phyloP scores from a whole-genome alignment of 2,329 filamentous ascomycete genomes.

The Colletotrichum spaethianum region DNA sequence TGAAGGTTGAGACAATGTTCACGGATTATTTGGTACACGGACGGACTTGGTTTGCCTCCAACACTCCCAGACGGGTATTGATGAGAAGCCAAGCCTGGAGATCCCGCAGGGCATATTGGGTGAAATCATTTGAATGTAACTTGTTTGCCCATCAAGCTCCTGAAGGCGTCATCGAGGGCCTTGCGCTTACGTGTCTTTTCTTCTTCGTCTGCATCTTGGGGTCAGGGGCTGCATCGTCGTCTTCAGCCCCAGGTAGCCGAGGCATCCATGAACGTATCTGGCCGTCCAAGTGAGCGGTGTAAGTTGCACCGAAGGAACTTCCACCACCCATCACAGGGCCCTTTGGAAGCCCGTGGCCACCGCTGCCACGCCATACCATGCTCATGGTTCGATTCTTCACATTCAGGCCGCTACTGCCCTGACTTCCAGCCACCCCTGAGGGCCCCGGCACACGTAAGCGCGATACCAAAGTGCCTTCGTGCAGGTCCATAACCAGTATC shows the following conservation, averaged over 20 bases:
- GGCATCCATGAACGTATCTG: conserved; percentile 86
- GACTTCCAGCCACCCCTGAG: conserved; percentile 60
- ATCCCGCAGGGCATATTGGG: background rate
- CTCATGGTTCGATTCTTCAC: conserved; percentile 79
- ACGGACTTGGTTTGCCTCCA: background rate
- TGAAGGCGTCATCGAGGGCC: conserved; percentile 84
- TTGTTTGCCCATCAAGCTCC: conserved; percentile 79
- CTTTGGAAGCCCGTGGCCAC: conserved; percentile 70
- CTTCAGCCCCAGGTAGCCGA: conserved; percentile 64
- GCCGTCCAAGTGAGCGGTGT: conserved; percentile 88
- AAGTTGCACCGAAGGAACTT: conserved; percentile 71
- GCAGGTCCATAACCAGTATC: conserved; percentile 84
- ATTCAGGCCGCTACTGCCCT: conserved; percentile 67
- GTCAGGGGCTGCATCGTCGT: conserved; percentile 63
- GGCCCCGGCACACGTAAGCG: conserved; percentile 77
- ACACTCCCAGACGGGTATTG: background rate
- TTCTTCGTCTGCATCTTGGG: conserved; percentile 56
- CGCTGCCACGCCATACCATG: conserved; percentile 78
- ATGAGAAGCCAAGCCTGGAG: background rate
- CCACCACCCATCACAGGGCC: conserved; percentile 73
- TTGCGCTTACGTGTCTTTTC: conserved; percentile 77
- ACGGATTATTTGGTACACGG: background rate
- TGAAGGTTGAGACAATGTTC: background rate
- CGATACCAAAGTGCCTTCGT: conserved; percentile 80
- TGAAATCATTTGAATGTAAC: conserved; percentile 69